A percentile compares a stretch with the other conserved stretches of the same genome.
Conservation (phyloP, 2,329 filamentous ascomycete genomes). For the Fusarium ramigenum region DNA sequence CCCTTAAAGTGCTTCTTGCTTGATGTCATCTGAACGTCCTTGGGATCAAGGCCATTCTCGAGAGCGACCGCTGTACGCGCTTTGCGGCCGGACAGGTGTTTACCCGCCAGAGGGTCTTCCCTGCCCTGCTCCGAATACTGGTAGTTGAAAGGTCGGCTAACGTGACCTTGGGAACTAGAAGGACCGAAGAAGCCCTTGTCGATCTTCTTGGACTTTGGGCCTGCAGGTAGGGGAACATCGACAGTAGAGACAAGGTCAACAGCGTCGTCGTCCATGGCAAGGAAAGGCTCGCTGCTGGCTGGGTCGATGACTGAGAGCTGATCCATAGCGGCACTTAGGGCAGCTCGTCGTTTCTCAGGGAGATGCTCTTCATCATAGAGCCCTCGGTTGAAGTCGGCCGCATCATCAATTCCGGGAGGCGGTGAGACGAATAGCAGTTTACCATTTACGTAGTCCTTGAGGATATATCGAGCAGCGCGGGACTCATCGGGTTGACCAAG, state of each 20-base stretch:
- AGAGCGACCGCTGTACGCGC: constrained; percentile 81
- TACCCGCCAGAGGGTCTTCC: constrained; percentile 55
- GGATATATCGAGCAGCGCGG: constrained; percentile 84
- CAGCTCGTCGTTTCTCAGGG: constrained; percentile 79
- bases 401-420: constrained; percentile 78
- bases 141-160: constrained; percentile 86
- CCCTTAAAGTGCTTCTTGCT: constrained; percentile 96
- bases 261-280: constrained; percentile 46
- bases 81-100: constrained; percentile 84
- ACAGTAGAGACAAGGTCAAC: constrained; percentile 50
- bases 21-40: constrained; percentile 71
- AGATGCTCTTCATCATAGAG: constrained; percentile 87
- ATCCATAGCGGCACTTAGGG: constrained; percentile 63
- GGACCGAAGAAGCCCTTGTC: constrained; percentile 91
- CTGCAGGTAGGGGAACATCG: constrained; percentile 65
- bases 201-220: constrained; percentile 78
- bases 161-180: constrained; percentile 69
- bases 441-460: constrained; percentile 98
- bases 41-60: constrained; percentile 85
- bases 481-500: constrained; percentile 93
- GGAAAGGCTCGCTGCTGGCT: constrained; percentile 35
- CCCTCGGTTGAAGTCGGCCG: constrained; percentile 83
- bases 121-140: constrained; percentile 85
- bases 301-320: constrained; percentile 53
- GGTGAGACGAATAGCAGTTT: constrained; percentile 94